Evolutionary conservation across 352 stramenopile species (phyloP).

Genomic region (Phytophthora tentaculata): DNA sequence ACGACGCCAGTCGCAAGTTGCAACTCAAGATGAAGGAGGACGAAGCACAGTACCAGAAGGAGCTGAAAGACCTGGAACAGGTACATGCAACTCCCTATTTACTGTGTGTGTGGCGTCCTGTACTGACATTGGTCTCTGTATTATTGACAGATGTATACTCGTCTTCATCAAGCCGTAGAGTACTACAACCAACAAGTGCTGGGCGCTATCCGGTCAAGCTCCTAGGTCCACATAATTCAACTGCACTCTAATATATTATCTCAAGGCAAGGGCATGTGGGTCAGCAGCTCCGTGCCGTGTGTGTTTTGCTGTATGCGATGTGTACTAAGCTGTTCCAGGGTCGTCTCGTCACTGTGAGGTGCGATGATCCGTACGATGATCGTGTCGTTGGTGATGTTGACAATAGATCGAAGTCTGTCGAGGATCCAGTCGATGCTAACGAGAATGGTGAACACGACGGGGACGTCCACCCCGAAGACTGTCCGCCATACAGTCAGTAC

Average conservation of each 20-base stretch:
- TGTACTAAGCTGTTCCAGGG: slow-evolving; percentile 27
- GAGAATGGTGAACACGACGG: slow-evolving; percentile 68
- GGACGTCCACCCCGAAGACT: slow-evolving; percentile 64
- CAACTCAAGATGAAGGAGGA: slow-evolving; percentile 74
- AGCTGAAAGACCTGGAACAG: slow-evolving; percentile 70
- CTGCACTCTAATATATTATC: slow-evolving; percentile 32
- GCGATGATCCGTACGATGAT: slow-evolving; percentile 82
- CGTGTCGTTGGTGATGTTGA: slow-evolving; percentile 88
- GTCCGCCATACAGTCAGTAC: slow-evolving; percentile 81
- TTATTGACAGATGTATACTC: slow-evolving; percentile 64
- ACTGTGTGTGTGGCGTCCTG: not conserved
- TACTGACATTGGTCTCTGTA: not conserved
- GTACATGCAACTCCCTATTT: slow-evolving; percentile 20
- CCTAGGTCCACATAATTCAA: slow-evolving; percentile 34
- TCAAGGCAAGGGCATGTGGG: slow-evolving; percentile 24
- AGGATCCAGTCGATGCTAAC: slow-evolving; percentile 79
- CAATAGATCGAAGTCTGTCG: slow-evolving; percentile 71
- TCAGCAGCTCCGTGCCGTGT: slow-evolving; percentile 27
- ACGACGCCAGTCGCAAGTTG: slow-evolving; percentile 61
- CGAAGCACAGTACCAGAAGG: slow-evolving; percentile 66
- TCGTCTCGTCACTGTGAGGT: slow-evolving; percentile 70
- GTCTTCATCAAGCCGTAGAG: slow-evolving; percentile 63
- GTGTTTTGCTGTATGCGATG: slow-evolving; percentile 33
- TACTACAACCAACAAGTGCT: slow-evolving; percentile 77
- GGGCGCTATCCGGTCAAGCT: slow-evolving; percentile 46